Evolutionary conservation across 148 eudicot species (phyloP), one percentile per base, ranked within the genome.

Genomic region (Fagopyrum tataricum): DNA sequence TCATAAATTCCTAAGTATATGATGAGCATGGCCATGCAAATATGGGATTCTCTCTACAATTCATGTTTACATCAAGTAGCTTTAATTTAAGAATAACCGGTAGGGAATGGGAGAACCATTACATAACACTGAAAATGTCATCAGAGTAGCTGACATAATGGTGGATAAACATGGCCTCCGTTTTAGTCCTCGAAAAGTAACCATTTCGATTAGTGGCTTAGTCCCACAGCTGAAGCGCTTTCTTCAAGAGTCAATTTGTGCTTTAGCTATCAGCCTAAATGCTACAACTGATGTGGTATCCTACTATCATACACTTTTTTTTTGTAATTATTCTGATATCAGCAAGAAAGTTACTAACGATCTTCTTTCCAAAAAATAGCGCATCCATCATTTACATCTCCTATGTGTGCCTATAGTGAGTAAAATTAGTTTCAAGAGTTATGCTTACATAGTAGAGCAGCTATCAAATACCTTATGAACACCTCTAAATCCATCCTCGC

Each of bases 31-130:
- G 2, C 61, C 61, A 55, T 20, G 24, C 7, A 18, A 49, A 2
- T 6, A 18, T 55, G 26, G 18, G 13, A 6, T 20, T 18, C 24
- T 56, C 64, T 23, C 7, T 23, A 13, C 1, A 21, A 11, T 21
- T 2, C 18, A 41, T n/a, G 2, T 43, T 31, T 70, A 44, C 18
- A 46, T 70, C 12, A 12, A 6, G 18, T 21, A 70, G 42, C 18
- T 41, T 59, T 15, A 18, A 15, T 73, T 39, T 20, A 14, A 26
- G 67, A 71, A 20, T 81, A 76, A 47, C 74, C 39, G 83, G 75
- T 75, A 95, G 98, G 98, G 98, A 20, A 95, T 95, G 98, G 98
- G 98, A 72, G 98, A 95, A 82, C 98, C 98, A 49, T 87, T 95
- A 83, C 98, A 95, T 75, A 95, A 95, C 82, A 70, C 88, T 71